These are phyloP conservation scores for Chromera velia DNA, from an alignment of 73 alveolate genomes.

Conservation along the genomic window DNA sequence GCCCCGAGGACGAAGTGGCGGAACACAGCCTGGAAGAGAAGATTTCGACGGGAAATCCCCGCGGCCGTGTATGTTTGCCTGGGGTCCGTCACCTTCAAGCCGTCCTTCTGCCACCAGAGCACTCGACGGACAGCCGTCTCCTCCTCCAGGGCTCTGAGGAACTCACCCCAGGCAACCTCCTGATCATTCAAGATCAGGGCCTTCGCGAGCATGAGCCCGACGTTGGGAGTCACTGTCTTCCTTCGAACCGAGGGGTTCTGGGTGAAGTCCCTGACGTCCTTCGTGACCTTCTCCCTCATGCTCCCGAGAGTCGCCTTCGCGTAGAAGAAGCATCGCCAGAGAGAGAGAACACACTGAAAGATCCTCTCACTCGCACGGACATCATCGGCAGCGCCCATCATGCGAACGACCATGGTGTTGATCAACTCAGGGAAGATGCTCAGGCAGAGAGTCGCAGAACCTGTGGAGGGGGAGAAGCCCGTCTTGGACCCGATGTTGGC, in stretches of 20 bases:
- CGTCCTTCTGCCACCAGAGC: constrained; percentile 38
- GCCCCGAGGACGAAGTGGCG: no score
- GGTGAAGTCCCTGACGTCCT: no score
- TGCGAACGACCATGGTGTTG: constrained; percentile 29
- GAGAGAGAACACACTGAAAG: constrained; percentile 26
- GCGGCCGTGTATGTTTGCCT: no score
- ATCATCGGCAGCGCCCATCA: constrained; percentile 21
- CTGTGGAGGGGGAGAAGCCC: background rate
- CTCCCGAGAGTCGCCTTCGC: constrained; percentile 7
- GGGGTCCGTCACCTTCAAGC: no score
- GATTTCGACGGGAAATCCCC: no score
- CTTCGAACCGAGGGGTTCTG: no score
- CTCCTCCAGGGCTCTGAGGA: constrained; percentile 10
- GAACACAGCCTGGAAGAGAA: no score
- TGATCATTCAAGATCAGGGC: no score
- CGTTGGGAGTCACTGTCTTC: no score
- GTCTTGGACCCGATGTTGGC: constrained; percentile 3
- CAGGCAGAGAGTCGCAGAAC: background rate
- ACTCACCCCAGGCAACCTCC: constrained; percentile 2
- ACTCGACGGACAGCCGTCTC: constrained; percentile 33
- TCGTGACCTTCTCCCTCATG: constrained; percentile 9
- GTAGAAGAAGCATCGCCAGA: constrained; percentile 32
- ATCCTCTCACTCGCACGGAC: constrained; percentile 19
- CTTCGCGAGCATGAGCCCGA: no score
- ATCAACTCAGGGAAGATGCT: constrained; percentile 21